Evolutionary conservation across 2,329 filamentous ascomycete species (phyloP).

Genomic region (Diplodia intermedia): DNA sequence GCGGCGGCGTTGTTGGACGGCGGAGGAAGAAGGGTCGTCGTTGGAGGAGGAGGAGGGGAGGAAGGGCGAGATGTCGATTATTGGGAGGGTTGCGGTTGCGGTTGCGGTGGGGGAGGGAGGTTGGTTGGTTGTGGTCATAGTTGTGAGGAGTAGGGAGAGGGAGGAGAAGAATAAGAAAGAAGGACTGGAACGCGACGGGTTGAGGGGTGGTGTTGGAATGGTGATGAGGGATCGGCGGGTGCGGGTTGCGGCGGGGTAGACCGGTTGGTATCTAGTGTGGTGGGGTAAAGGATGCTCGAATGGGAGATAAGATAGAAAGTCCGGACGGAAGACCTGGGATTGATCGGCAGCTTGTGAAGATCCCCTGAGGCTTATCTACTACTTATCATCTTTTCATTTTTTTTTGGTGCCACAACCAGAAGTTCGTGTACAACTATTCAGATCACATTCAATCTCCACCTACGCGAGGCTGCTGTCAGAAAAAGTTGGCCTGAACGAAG

Average conservation of each 20-base stretch:
- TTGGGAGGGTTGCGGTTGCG: slow-evolving; percentile 43
- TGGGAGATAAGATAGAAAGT: slow-evolving; percentile 20
- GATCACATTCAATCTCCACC: neutral
- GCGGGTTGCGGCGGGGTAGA: slow-evolving; percentile 4
- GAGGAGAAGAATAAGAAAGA: too few relatives aligned
- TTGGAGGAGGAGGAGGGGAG: slow-evolving; percentile 36
- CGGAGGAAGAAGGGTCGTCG: slow-evolving; percentile 26
- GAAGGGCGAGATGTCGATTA: slow-evolving; percentile 52
- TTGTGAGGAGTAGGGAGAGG: neutral
- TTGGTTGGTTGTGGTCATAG: neutral
- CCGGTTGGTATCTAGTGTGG: neutral
- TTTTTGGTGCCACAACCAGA: neutral
- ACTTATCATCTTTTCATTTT: neutral
- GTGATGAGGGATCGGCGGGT: neutral
- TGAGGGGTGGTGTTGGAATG: neutral
- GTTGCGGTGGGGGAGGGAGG: neutral
- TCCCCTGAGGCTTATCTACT: neutral
- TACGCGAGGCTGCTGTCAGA: neutral
- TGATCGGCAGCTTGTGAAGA: slow-evolving; percentile 8
- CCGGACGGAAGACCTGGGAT: neutral
- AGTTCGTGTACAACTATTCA: neutral
- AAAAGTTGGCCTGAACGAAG: neutral
- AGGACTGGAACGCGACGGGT: neutral
- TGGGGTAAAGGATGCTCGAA: neutral
- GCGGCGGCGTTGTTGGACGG: slow-evolving; percentile 20